phyloP scores from a whole-genome alignment of 768 basidiomycete species.

The Neoboletus subvelutipes region DNA sequence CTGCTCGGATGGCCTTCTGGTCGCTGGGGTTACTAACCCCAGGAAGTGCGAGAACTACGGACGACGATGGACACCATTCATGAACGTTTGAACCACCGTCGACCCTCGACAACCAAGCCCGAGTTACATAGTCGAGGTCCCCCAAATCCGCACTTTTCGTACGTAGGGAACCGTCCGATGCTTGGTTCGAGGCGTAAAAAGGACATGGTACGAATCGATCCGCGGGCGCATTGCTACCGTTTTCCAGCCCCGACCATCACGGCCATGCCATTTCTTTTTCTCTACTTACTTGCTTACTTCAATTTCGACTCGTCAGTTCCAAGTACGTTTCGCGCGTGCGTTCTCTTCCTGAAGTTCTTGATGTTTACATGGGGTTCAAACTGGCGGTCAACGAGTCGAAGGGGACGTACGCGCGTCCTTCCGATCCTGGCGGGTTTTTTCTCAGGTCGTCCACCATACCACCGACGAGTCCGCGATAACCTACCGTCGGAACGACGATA shows the following conservation, averaged over 20 bases:
- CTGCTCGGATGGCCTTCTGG: background rate
- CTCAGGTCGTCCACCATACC: background rate
- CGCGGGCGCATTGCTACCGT: slow-evolving; percentile 6
- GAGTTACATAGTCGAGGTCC: background rate
- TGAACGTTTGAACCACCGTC: background rate
- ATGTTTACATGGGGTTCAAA: background rate
- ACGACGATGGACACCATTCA: background rate
- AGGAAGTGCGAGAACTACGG: background rate
- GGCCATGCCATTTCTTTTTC: too few species aligned
- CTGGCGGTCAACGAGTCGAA: background rate
- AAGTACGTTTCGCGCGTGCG: too few species aligned
- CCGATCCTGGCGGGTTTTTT: background rate
- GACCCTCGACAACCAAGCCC: background rate
- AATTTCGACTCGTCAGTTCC: background rate
- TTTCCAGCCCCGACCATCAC: slow-evolving; percentile 7
- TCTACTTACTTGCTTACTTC: background rate
- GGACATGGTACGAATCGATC: slow-evolving; percentile 3
- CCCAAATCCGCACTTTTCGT: background rate
- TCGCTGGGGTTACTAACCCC: background rate
- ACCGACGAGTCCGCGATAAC: background rate
- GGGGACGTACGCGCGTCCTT: too few species aligned
- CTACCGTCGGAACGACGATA: background rate
- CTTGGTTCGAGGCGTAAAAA: background rate
- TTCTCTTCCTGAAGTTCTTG: background rate
- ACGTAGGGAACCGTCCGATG: background rate